phyloP scores from a whole-genome alignment of 306 rosid genomes.

The Pachyrhizus erosus region DNA sequence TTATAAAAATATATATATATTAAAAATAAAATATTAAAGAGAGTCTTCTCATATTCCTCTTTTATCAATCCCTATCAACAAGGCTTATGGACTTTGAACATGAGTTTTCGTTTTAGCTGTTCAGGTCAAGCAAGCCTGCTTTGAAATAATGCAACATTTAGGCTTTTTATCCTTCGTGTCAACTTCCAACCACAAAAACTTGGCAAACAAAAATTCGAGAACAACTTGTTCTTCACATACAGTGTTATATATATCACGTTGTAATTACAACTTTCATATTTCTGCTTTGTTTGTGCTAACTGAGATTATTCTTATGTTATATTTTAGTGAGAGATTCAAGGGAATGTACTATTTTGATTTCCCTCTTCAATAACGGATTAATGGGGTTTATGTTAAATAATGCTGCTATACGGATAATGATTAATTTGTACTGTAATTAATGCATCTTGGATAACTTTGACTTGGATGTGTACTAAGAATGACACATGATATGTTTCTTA shows the following conservation, averaged over 20 bases:
- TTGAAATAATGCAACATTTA: constrained; percentile 18
- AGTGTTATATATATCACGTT: no score
- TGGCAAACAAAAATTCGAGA: not conserved
- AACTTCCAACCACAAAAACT: not conserved
- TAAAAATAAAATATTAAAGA: no score
- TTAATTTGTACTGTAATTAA: not conserved
- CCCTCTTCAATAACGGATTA: not conserved
- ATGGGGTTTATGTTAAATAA: not conserved
- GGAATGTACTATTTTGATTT: no score
- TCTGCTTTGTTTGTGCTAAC: no score
- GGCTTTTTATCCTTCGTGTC: constrained; percentile 4
- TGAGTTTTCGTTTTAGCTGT: constrained; percentile 32
- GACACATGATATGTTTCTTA: not conserved
- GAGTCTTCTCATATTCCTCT: no score
- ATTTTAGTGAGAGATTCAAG: no score
- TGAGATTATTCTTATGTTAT: no score
- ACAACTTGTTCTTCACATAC: not conserved
- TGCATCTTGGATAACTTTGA: not conserved
- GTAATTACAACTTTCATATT: no score
- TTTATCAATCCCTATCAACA: constrained; percentile 31
- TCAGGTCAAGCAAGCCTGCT: constrained; percentile 41
- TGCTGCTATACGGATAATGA: not conserved
- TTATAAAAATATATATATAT: no score
- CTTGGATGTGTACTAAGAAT: not conserved
- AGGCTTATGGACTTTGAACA: constrained; percentile 29